A percentile compares a stretch with the other conserved stretches of the same genome.
Evolutionary conservation across 805 yeast genomes (phyloP).

Genomic region (Vanderwaltozyma polyspora): DNA sequence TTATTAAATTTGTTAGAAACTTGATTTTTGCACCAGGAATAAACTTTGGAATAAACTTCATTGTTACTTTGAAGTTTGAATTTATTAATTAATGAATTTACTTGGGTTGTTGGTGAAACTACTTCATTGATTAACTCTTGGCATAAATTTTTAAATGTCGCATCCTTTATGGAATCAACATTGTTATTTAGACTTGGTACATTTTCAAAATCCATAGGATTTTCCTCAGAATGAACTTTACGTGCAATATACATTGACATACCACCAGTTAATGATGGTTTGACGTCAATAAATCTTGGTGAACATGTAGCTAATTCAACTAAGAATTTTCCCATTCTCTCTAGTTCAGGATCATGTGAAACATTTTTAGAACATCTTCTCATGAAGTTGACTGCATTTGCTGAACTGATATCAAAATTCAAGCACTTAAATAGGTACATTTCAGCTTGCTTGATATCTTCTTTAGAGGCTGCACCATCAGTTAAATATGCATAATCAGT

Average conservation of each 20-base stretch:
- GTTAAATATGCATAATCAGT: conserved; percentile 79
- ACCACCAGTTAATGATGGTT: conserved; percentile 76
- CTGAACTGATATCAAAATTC: conserved; percentile 67
- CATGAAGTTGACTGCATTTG: conserved; percentile 83
- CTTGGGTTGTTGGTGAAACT: conserved; percentile 19
- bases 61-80: conserved; percentile 15
- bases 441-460: conserved; percentile 76
- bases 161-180: conserved; percentile 15
- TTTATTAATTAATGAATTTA: conserved; percentile 19
- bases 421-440: conserved; percentile 61
- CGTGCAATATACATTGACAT: conserved; percentile 80
- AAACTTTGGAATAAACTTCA: conserved; percentile 8
- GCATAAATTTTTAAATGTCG: conserved; percentile 14
- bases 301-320: conserved; percentile 71
- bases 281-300: conserved; percentile 56
- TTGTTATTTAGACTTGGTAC: conserved; percentile 16
- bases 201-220: neutral
- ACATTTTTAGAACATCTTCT: conserved; percentile 82
- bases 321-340: conserved; percentile 77
- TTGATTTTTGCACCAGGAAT: conserved; percentile 5
- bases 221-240: conserved; percentile 29
- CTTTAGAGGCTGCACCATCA: conserved; percentile 73
- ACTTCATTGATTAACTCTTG: conserved; percentile 20
- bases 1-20: conserved; percentile 3
- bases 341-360: conserved; percentile 60